These are phyloP conservation scores for Neospora caninum DNA, from an alignment of 169 alveolate genomes.

Conservation along the genomic window DNA sequence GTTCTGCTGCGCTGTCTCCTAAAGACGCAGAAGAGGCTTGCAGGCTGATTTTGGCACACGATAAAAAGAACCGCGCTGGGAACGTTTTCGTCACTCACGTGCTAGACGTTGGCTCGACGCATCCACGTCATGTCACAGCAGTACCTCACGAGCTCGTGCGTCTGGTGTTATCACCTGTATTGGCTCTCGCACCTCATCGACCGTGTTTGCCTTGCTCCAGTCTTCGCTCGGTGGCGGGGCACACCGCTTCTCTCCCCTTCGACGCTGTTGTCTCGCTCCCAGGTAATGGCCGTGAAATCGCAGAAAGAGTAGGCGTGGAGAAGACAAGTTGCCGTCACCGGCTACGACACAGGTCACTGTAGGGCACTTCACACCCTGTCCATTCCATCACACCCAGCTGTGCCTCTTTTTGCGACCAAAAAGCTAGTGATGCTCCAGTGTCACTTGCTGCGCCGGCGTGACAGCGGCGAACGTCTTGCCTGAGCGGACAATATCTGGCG, in stretches of 20 bases:
- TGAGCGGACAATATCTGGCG: no score
- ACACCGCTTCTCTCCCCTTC: not conserved
- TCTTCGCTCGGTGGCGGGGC: not conserved
- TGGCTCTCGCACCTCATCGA: not conserved
- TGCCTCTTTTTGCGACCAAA: no score
- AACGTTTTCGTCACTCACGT: not conserved
- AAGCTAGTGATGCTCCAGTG: no score
- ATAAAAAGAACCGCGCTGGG: conserved; percentile 42
- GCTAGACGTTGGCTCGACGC: conserved; percentile 17
- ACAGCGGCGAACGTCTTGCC: no score
- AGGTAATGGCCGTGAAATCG: not conserved
- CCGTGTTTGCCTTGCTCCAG: not conserved
- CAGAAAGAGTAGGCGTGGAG: not conserved
- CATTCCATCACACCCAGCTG: no score
- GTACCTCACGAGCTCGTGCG: not conserved
- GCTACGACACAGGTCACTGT: no score
- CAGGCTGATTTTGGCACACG: not conserved
- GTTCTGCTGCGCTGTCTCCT: not conserved
- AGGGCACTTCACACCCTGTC: no score
- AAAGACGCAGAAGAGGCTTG: not conserved
- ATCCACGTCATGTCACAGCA: not conserved
- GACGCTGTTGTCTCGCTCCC: not conserved
- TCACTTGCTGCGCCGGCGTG: no score
- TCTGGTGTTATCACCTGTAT: not conserved
- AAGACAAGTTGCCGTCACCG: not conserved